Base-by-base conservation (phyloP, 148 eudicot genomes). In the Chenopodium suecicum region DNA sequence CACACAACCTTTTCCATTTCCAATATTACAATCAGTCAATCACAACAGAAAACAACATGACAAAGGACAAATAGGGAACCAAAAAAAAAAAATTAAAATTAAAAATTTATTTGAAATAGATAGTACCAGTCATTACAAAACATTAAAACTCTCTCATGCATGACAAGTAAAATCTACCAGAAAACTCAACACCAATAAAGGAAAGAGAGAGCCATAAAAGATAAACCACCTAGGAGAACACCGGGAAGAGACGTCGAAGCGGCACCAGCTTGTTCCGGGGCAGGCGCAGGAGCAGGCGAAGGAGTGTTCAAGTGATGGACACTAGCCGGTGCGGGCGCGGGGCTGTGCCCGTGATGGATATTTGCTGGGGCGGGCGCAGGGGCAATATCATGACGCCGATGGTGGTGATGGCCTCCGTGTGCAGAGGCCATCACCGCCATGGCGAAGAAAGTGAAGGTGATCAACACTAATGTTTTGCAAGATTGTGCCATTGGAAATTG, bases 281-380 rank as follows among this genome's bases (percentile, higher is more conserved):
- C 50, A 34, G 83, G 83, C 10, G 79, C 41, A 22, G 83, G 83
- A 13, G 83, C 48, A 31, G 52, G 47, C 54, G 67, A 32, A 6
- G 73, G 75, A 66, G 62, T 69, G 22, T 54, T 74, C 27, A 44
- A 41, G 20, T 63, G 82, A 22, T 22, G 58, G 56, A 34, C 11
- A n/a, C 1, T 4, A 0, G 20, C 46, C 3, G 77, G 70, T 7
- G 83, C 74, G 1, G 79, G 79, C 17, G 83, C 79, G 0, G 79
- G 83, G 12, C 44, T 41, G 44, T 41, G 44, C 1, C 67, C 62
- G 20, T 73, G 82, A 22, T 22, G 56, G 54, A 32, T 22, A 10
- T 2, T 9, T 0, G 22, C 48, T 0, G 77, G 71, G n/a, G 83
- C 75, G 1, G 79, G 79, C 17, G 83, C 79, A 0, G 79, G 83